These are phyloP conservation scores for Botryotinia globosa DNA, from an alignment of 2,329 filamentous ascomycete species.

Conservation along the genomic window DNA sequence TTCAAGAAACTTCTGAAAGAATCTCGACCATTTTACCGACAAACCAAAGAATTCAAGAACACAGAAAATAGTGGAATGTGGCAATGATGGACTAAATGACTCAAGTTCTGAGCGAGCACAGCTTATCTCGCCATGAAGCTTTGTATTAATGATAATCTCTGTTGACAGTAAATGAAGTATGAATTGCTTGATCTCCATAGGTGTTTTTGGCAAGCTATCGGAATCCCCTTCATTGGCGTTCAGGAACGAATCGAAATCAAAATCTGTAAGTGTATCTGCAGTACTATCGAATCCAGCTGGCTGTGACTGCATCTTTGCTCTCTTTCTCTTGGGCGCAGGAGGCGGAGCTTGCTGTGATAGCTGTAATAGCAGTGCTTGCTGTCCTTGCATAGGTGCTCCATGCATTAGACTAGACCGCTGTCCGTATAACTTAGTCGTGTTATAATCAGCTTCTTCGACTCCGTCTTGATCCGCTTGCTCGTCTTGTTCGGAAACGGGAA, in stretches of 20 bases:
- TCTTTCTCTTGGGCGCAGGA: not conserved
- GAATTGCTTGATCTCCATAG: conserved; percentile 53
- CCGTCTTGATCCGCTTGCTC: conserved; percentile 24
- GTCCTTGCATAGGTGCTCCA: not conserved
- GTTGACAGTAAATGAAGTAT: conserved; percentile 56
- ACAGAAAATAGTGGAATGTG: conserved; percentile 56
- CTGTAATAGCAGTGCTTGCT: not conserved
- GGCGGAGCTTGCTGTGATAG: not conserved
- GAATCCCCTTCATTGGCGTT: conserved; percentile 25
- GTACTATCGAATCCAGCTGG: not conserved
- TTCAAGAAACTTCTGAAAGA: conserved; percentile 59
- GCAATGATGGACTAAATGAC: conserved; percentile 55
- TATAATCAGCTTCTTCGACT: conserved; percentile 32
- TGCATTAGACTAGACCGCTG: not conserved
- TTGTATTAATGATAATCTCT: conserved; percentile 52
- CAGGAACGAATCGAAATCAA: not conserved
- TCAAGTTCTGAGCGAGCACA: conserved; percentile 57
- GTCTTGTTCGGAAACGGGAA: conserved; percentile 28
- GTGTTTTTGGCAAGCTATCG: conserved; percentile 28
- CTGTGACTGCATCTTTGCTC: not conserved
- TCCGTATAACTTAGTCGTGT: not conserved
- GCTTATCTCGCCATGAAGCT: conserved; percentile 51
- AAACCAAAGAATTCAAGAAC: conserved; percentile 60
- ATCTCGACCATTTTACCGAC: conserved; percentile 52
- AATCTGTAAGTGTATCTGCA: not conserved